These are phyloP conservation scores for Malus sylvestris DNA, from an alignment of 306 rosid genomes.

Conservation along the genomic window DNA sequence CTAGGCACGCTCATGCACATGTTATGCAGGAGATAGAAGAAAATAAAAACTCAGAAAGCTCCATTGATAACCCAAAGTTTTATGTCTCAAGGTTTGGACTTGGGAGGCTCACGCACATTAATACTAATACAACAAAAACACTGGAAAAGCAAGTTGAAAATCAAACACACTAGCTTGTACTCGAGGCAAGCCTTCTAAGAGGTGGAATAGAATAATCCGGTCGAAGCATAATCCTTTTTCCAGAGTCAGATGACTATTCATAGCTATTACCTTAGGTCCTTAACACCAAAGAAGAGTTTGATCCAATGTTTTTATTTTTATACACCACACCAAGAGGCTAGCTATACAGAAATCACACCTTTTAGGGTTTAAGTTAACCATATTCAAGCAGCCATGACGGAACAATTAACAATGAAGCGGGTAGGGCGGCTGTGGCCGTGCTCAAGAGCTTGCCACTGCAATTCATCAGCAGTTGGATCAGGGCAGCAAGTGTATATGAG, in stretches of 20 bases:
- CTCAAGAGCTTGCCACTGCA: conserved; percentile 58
- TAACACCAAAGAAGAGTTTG: too few relatives aligned
- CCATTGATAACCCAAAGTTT: neutral
- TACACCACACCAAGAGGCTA: neutral
- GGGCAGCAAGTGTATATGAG: conserved; percentile 57
- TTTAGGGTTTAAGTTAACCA: too few relatives aligned
- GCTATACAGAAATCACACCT: neutral
- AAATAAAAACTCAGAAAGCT: neutral
- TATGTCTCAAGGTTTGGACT: neutral
- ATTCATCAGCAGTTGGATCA: conserved; percentile 34
- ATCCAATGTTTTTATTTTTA: neutral
- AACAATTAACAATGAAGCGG: conserved; percentile 65
- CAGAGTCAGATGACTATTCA: too few relatives aligned
- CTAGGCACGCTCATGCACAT: neutral
- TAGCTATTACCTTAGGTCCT: too few relatives aligned
- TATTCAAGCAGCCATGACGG: conserved; percentile 63
- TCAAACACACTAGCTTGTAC: neutral
- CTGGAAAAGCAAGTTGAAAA: neutral
- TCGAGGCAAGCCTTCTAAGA: neutral
- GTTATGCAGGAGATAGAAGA: neutral
- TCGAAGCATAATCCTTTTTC: too few relatives aligned
- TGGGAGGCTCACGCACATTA: neutral
- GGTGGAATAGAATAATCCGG: too few relatives aligned
- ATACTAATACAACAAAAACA: neutral
- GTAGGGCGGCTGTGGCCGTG: conserved; percentile 35